phyloP scores from a whole-genome alignment of 2,329 filamentous ascomycete species.

The Capronia americana region DNA sequence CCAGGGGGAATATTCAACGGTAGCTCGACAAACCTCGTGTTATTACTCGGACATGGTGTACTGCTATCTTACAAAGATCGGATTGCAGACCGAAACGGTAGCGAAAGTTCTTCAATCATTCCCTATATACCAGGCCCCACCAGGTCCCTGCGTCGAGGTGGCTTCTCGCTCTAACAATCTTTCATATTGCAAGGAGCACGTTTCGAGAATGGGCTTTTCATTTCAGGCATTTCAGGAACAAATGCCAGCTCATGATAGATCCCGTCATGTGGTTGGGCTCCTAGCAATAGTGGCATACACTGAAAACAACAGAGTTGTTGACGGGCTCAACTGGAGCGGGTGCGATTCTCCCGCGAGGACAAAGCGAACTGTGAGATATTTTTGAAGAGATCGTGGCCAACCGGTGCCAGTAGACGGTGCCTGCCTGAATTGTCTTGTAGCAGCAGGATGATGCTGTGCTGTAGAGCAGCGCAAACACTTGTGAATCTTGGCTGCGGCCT shows the following conservation, averaged over 20 bases:
- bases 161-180: neutral
- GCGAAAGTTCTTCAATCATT: neutral
- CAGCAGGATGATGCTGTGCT: neutral
- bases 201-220: neutral
- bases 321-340: neutral
- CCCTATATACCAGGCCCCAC: neutral
- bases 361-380: neutral
- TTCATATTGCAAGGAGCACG: neutral
- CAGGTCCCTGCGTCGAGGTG: neutral
- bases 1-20: neutral
- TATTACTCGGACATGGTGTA: neutral
- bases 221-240: neutral
- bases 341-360: neutral
- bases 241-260: neutral
- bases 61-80: neutral
- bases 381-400: neutral
- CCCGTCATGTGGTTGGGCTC: neutral
- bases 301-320: neutral
- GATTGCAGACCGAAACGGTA: neutral
- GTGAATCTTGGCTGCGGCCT: neutral
- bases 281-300: neutral
- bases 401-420: neutral
- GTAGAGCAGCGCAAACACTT: neutral
- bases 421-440: neutral
- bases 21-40: neutral